These are phyloP conservation scores for Helminthosporium solani DNA, from an alignment of 2,329 filamentous ascomycete genomes.

Conservation along the genomic window DNA sequence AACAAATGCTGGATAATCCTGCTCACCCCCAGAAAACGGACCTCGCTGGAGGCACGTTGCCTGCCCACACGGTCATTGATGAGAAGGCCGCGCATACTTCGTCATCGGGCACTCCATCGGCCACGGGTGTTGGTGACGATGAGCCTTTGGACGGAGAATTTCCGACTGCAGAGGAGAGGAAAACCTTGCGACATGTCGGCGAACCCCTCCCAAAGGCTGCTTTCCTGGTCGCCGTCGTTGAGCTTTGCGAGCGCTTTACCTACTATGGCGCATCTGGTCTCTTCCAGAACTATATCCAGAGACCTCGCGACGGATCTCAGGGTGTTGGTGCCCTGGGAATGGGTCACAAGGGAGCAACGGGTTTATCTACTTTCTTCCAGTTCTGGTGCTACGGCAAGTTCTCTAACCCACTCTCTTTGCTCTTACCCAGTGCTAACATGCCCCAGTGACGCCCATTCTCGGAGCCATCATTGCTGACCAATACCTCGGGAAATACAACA, in stretches of 20 bases:
- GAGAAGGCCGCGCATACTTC: constrained; percentile 24
- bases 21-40: constrained; percentile 27
- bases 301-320: constrained; percentile 39
- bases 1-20: constrained; percentile 33
- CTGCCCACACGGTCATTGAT: constrained; percentile 17
- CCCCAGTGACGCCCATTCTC: constrained; percentile 43
- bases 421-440: neutral
- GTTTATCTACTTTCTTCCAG: constrained; percentile 50
- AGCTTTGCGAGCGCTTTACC: constrained; percentile 54
- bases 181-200: constrained; percentile 47
- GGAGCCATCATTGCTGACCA: constrained; percentile 64
- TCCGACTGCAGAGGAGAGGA: constrained; percentile 47
- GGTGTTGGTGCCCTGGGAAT: constrained; percentile 47
- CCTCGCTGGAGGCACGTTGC: constrained; percentile 28
- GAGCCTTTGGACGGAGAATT: constrained; percentile 36
- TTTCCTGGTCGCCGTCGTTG: constrained; percentile 52
- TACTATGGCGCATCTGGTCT: constrained; percentile 50
- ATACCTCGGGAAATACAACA: constrained; percentile 69
- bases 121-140: constrained; percentile 17
- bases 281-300: constrained; percentile 54
- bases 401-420: constrained; percentile 5
- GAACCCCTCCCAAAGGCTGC: constrained; percentile 50
- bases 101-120: constrained; percentile 14
- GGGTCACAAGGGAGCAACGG: constrained; percentile 48
- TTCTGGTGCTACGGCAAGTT: constrained; percentile 40